Conservation (phyloP, 140 eudicot species). For the Flaveria floridana region DNA sequence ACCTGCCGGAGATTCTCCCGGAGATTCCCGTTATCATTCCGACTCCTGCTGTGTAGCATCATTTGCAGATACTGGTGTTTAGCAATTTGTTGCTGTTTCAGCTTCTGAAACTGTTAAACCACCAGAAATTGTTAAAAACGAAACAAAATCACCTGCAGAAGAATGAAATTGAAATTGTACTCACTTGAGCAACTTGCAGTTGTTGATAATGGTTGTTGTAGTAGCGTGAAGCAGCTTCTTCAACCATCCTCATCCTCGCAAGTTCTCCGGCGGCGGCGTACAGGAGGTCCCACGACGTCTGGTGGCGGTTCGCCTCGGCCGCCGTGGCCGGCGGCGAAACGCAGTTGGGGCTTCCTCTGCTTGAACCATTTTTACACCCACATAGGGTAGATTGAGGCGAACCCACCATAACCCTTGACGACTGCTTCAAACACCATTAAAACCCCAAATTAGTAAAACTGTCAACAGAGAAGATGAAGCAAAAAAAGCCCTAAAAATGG, state of each 20-base stretch:
- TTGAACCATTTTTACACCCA: slow-evolving; percentile 48
- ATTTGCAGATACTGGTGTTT: slow-evolving; percentile 46
- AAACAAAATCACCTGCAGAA: too few relatives aligned
- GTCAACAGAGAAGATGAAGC: neutral
- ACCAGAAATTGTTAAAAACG: neutral
- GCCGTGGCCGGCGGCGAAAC: slow-evolving; percentile 45
- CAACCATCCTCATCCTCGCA: slow-evolving; percentile 62
- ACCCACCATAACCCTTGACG: slow-evolving; percentile 46
- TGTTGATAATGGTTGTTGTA: slow-evolving; percentile 49
- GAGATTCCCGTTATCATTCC: slow-evolving; percentile 21
- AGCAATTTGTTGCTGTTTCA: slow-evolving; percentile 48
- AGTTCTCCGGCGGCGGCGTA: slow-evolving; percentile 80
- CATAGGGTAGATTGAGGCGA: slow-evolving; percentile 84
- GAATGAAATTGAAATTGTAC: neutral
- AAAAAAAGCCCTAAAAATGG: neutral
- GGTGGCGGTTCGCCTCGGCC: slow-evolving; percentile 18
- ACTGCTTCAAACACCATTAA: neutral
- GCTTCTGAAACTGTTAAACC: slow-evolving; percentile 44
- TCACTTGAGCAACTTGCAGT: slow-evolving; percentile 52
- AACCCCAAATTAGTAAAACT: neutral
- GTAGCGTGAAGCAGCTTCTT: slow-evolving; percentile 39
- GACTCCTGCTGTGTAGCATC: slow-evolving; percentile 36
- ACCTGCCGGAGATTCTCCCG: slow-evolving; percentile 15
- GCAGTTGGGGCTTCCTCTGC: slow-evolving; percentile 64
- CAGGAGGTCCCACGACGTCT: slow-evolving; percentile 49